Base-by-base conservation (phyloP, 345 rosid genomes). In the Salix viminalis region DNA sequence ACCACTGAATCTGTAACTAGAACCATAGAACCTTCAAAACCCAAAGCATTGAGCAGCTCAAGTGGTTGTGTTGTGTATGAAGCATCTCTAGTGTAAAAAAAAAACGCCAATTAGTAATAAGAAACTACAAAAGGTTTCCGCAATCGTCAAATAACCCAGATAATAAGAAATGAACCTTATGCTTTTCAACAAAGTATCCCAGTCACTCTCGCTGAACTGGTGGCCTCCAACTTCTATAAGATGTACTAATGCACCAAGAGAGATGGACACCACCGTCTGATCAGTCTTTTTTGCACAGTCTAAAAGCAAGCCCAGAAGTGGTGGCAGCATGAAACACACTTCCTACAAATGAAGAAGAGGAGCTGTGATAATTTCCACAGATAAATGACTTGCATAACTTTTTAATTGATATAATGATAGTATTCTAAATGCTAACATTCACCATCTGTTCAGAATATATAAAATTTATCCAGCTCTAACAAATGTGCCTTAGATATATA, bases 191-290 rank as follows among this genome's bases (percentile, higher is more conserved):
- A 96, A 86, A 83, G 89, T 91, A 80, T 96, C 97, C 99, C 99
- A 96, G 86, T 96, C 97, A 74, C 84, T 84, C 81, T 89, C 99
- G 78, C 95, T 91, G 82, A 96, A 96, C 81, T 92, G 99, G 85
- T 89, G 99, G 73, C 99, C 99, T 76, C 99, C 99, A 81, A 96
- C 98, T 81, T 96, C 98, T 64, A 96, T 93, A 75, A 96, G 99
- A 86, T 96, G 99, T 62, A 91, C 97, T 75, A 96, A 81, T 74
- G 99, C 99, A 81, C 97, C 97, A 85, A 96, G 77, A 46, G 99
- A 90, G 73, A 96, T 96, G 67, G 99, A 96, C 83, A 93, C 99
- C 62, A 96, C 99, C 11, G 99, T 79, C 87, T 96, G 99, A 83
- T 96, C 99, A 23, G 97, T 84, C 85, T 90, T 92, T 88, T 96